Base-by-base conservation (phyloP, 345 rosid genomes). In the Tarenaya hassleriana region DNA sequence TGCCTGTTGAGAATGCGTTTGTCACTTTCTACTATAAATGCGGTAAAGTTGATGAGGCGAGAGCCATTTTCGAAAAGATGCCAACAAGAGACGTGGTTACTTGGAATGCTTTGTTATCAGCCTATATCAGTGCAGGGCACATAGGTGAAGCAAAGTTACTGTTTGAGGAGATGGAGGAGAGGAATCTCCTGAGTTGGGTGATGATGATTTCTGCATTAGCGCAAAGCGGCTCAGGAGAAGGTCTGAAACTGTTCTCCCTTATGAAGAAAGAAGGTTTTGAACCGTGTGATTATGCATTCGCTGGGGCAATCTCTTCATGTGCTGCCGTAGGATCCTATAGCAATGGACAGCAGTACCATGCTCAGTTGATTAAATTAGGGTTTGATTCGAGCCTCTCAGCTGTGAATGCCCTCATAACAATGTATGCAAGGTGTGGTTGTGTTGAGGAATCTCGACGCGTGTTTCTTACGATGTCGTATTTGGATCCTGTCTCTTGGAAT, bases 41-140 rank as follows among this genome's bases (percentile, higher is more conserved):
- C 34, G 61, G 64, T 41, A 69, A 34, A 49, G 41, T 69, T 40
- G 42, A 32, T 52, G 65, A 69, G 38, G 69, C 73, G 19, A 57
- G 52, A 18, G 64, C 50, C 21, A 52, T 69, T 69, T 69, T 69
- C 0, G 61, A 69, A 1, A 34, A 40, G 41, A 69, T 69, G 73
- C 52, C 61, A 6, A 54, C 41, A 9, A 69, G 46, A 35, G 73
- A 69, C 42, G 32, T 69, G 57, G 73, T 69, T 29, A 62, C 73
- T n/a, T 69, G 73, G 73, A 69, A 69, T 16, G 73, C 73, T 0
- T 47, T 69, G 60, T 63, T 69, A 16, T 69, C 73, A 17, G 65
- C 69, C 19, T 69, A 57, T 43, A 64, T 69, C 46, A 69, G 73
- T 19, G 64, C 69, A 0, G 69, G 73, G 33, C 47, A 51, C 52